Conservation (phyloP, 2,329 filamentous ascomycete species). For the Cordyceps tenuipes region DNA sequence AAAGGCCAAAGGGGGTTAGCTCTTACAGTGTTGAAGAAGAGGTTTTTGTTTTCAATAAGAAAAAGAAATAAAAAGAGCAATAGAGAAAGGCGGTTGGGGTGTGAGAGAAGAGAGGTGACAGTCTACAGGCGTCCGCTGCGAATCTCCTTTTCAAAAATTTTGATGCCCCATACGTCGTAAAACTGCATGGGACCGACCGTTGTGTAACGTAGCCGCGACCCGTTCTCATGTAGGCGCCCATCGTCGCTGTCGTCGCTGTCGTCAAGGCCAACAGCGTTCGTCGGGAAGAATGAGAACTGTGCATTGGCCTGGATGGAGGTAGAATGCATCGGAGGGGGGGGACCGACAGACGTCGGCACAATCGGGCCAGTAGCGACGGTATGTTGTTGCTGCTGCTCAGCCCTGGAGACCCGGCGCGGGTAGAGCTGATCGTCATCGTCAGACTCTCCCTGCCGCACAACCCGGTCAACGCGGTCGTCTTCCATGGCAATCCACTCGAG, state of each 20-base stretch:
- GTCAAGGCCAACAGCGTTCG: constrained; percentile 17
- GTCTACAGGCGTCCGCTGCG: constrained; percentile 26
- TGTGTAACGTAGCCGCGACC: constrained; percentile 27
- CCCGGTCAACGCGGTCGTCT: constrained; percentile 39
- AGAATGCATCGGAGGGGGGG: not conserved
- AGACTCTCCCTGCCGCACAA: constrained; percentile 33
- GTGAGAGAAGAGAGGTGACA: not conserved
- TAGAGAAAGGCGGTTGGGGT: too few species aligned
- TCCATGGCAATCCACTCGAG: constrained; percentile 52
- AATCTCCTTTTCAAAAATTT: constrained; percentile 52
- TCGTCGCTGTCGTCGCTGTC: constrained; percentile 30
- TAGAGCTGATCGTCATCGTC: constrained; percentile 15
- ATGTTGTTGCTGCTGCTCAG: constrained; percentile 11
- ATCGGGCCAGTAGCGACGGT: constrained; percentile 9
- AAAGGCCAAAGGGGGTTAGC: not conserved
- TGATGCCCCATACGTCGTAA: constrained; percentile 37
- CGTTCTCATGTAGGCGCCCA: constrained; percentile 24
- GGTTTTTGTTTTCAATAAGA: too few species aligned
- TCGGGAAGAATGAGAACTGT: constrained; percentile 22
- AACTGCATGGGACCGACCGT: constrained; percentile 30
- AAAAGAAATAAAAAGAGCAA: not conserved
- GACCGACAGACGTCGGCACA: not conserved
- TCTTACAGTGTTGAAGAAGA: not conserved
- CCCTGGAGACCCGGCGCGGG: constrained; percentile 18
- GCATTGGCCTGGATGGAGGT: constrained; percentile 13